Conservation (phyloP, 2,329 filamentous ascomycete genomes). For the Trichoderma sp. region DNA sequence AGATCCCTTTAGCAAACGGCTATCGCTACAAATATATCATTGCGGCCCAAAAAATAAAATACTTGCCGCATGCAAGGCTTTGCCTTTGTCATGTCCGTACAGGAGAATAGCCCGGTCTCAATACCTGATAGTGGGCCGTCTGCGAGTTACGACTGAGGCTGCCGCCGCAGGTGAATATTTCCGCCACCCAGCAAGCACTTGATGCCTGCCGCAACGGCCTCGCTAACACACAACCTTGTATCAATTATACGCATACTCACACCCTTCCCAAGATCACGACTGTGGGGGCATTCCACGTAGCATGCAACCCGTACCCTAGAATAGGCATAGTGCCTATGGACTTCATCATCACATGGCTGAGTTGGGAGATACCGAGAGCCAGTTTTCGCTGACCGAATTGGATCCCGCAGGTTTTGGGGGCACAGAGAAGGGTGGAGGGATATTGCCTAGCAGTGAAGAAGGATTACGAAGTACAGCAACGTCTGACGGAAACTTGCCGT, state of each 20-base stretch:
- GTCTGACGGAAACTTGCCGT: not conserved
- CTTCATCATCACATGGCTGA: conserved; percentile 1
- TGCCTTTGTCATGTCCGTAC: not conserved
- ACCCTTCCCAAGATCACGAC: conserved; percentile 9
- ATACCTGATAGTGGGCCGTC: conserved; percentile 5
- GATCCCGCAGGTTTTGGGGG: not conserved
- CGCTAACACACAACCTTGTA: conserved; percentile 10
- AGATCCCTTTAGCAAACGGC: conserved; percentile 1
- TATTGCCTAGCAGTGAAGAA: not conserved
- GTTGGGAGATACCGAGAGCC: conserved; percentile 9
- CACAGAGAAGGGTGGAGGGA: not conserved
- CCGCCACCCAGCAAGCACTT: not conserved
- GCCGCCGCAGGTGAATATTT: conserved; percentile 19
- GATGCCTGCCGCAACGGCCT: not conserved
- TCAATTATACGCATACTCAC: conserved; percentile 26
- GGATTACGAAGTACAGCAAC: not conserved
- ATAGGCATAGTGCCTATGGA: conserved; percentile 2
- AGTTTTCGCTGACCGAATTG: conserved; percentile 11
- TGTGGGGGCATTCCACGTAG: conserved; percentile 14
- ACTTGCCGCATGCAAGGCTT: not conserved
- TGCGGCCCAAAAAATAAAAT: not conserved
- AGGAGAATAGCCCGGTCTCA: not conserved
- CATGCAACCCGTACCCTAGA: conserved; percentile 1
- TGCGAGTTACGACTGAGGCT: not conserved
- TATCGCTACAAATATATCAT: not conserved